These are phyloP conservation scores for Luzula sylvatica DNA, from an alignment of 176 grass and related monocot genomes.

Conservation along the genomic window DNA sequence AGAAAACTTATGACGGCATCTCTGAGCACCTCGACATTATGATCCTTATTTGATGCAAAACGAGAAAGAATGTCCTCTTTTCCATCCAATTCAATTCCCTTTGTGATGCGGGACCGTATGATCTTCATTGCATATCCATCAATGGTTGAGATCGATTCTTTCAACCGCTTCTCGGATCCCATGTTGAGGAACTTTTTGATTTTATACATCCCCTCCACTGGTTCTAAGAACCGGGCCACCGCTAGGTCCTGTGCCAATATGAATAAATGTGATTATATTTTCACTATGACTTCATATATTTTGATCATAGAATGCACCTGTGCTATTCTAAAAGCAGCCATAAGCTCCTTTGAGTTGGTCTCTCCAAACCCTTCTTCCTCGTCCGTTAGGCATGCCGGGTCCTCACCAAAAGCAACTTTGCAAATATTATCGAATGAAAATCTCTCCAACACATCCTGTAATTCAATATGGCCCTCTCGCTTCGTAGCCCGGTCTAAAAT, in stretches of 20 bases:
- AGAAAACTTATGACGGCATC: conserved; percentile 35
- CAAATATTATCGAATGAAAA: conserved; percentile 66
- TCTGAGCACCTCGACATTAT: conserved; percentile 15
- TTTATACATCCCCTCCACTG: conserved; percentile 18
- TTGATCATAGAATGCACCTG: not conserved
- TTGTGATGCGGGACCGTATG: conserved; percentile 20
- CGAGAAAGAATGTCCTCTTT: conserved; percentile 29
- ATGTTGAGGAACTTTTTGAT: conserved; percentile 44
- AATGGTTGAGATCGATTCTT: conserved; percentile 5
- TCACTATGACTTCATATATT: not conserved
- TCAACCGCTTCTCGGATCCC: conserved; percentile 10
- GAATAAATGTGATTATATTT: too few species aligned
- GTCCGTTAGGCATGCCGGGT: conserved; percentile 36
- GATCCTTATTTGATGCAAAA: conserved; percentile 15
- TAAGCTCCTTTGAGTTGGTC: conserved; percentile 15
- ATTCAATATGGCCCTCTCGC: not conserved
- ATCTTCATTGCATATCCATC: conserved; percentile 18
- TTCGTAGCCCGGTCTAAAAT: not conserved
- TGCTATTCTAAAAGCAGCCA: conserved; percentile 34
- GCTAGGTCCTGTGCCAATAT: conserved; percentile 17
- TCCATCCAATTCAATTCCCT: not conserved
- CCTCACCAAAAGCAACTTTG: conserved; percentile 38
- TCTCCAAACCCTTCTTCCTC: not conserved
- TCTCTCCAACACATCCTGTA: conserved; percentile 34
- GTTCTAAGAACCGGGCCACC: conserved; percentile 19